phyloP scores from a whole-genome alignment of 495 filamentous ascomycete genomes.

The Bombardia bombarda region DNA sequence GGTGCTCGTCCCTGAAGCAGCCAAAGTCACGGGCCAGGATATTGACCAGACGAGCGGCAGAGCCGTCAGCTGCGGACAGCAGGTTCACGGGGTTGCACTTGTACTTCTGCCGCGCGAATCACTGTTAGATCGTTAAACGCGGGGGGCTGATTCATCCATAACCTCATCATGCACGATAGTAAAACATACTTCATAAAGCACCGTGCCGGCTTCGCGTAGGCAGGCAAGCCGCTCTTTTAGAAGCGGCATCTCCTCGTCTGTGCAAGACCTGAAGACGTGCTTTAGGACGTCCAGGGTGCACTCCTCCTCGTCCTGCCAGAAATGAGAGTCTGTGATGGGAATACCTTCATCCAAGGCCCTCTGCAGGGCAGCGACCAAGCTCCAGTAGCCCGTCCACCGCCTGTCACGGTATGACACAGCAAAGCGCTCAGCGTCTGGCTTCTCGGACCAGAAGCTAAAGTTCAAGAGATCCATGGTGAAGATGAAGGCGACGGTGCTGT shows the following conservation, averaged over 20 bases:
- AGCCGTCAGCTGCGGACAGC: slow-evolving; percentile 65
- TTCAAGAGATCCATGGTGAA: slow-evolving; percentile 96
- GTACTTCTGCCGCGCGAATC: slow-evolving; percentile 53
- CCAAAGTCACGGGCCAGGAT: slow-evolving; percentile 68
- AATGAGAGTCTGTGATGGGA: slow-evolving; percentile 80
- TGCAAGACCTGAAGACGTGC: slow-evolving; percentile 79
- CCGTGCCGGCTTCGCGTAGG: slow-evolving; percentile 73
- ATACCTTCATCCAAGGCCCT: slow-evolving; percentile 92
- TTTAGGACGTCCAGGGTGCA: slow-evolving; percentile 66
- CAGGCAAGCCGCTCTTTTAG: slow-evolving; percentile 70
- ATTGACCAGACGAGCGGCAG: slow-evolving; percentile 78
- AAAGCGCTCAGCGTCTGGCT: slow-evolving; percentile 56
- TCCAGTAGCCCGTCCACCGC: slow-evolving; percentile 92
- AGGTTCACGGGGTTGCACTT: slow-evolving; percentile 65
- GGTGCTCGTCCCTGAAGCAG: slow-evolving; percentile 76
- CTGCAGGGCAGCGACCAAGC: slow-evolving; percentile 77
- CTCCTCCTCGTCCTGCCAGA: slow-evolving; percentile 72
- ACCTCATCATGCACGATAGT: too few species aligned
- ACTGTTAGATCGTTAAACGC: slow-evolving; percentile 1
- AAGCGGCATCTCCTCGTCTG: slow-evolving; percentile 79
- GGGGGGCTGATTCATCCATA: not conserved
- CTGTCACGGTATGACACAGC: slow-evolving; percentile 70
- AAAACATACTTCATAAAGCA: slow-evolving; percentile 69
- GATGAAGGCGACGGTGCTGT: slow-evolving; percentile 77
- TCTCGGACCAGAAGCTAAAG: slow-evolving; percentile 90